Conservation (phyloP, 1,139 yeast genomes). For the Eremothecium gossypii region DNA sequence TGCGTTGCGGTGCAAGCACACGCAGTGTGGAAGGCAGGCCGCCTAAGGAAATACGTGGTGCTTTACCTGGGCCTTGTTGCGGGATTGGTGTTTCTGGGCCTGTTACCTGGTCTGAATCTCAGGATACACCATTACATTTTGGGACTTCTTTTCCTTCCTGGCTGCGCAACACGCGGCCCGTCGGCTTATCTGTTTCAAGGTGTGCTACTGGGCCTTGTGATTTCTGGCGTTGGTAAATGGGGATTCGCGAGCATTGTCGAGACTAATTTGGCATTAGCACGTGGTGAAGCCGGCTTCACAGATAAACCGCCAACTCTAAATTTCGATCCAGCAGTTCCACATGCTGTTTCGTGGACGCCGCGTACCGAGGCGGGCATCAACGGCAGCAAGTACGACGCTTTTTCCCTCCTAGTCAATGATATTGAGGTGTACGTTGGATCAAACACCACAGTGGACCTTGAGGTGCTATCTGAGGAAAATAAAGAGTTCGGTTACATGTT, state of each 20-base stretch:
- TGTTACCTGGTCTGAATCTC: constrained; percentile 60
- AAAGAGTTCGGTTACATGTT: constrained; percentile 27
- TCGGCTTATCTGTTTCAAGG: constrained; percentile 75
- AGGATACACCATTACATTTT: constrained; percentile 85
- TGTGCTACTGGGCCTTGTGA: constrained; percentile 63
- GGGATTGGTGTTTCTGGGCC: constrained; percentile 39
- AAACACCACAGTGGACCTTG: constrained; percentile 36
- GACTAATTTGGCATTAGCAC: constrained; percentile 53
- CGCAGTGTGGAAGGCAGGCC: constrained; percentile 72
- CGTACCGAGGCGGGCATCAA: constrained; percentile 4
- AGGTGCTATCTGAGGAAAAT: constrained; percentile 32
- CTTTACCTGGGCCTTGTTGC: constrained; percentile 44
- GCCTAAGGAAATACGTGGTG: constrained; percentile 47
- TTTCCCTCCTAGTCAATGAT: constrained; percentile 66
- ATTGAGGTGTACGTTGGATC: constrained; percentile 63
- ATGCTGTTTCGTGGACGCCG: constrained; percentile 22
- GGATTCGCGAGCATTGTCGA: constrained; percentile 86
- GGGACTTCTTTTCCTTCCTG: constrained; percentile 73
- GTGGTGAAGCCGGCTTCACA: constrained; percentile 67
- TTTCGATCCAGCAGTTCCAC: constrained; percentile 14
- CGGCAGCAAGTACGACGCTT: constrained; percentile 32
- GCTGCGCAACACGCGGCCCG: constrained; percentile 71
- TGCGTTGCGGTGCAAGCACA: constrained; percentile 70
- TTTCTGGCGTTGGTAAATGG: constrained; percentile 89
- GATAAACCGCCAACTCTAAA: constrained; percentile 48